These are phyloP conservation scores for Blastomyces silverae DNA, from an alignment of 2,329 filamentous ascomycete species.

Conservation along the genomic window DNA sequence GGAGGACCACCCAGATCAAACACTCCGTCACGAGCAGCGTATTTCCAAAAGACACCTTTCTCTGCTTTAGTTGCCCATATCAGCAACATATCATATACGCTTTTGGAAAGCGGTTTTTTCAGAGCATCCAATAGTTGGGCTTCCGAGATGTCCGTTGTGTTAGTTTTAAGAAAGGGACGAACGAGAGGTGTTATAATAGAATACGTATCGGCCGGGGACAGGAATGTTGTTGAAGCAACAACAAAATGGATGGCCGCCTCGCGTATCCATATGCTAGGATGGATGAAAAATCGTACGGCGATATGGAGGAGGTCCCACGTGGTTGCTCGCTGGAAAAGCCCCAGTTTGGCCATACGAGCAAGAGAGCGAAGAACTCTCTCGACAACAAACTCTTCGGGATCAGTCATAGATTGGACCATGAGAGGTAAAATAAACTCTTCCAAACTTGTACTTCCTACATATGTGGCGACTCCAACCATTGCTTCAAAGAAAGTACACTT, in stretches of 20 bases:
- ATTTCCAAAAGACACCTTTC: constrained; percentile 80
- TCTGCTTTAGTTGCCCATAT: constrained; percentile 79
- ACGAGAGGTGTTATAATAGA: constrained; percentile 79
- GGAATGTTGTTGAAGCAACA: constrained; percentile 64
- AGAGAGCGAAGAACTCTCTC: constrained; percentile 84
- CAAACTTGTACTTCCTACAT: constrained; percentile 78
- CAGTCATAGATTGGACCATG: constrained; percentile 90
- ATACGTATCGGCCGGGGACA: constrained; percentile 72
- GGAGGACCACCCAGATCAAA: constrained; percentile 59
- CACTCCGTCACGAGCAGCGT: constrained; percentile 61
- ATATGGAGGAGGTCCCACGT: constrained; percentile 84
- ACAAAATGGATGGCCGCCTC: constrained; percentile 83
- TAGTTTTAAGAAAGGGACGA: constrained; percentile 70
- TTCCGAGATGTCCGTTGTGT: constrained; percentile 63
- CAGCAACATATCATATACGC: constrained; percentile 76
- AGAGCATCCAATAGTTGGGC: constrained; percentile 69
- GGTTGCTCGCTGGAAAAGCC: constrained; percentile 74
- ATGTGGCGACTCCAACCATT: constrained; percentile 84
- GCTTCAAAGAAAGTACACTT: constrained; percentile 97
- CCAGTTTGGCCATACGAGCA: constrained; percentile 79
- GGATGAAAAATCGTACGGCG: constrained; percentile 76
- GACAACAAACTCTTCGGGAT: constrained; percentile 89
- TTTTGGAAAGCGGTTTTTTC: constrained; percentile 70
- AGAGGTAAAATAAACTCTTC: constrained; percentile 94
- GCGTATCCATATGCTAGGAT: constrained; percentile 91